A percentile compares a stretch with the other conserved stretches of the same genome.
Evolutionary conservation across 805 yeast species (phyloP).

Genomic region (Cyberlindnera galapagoensis): DNA sequence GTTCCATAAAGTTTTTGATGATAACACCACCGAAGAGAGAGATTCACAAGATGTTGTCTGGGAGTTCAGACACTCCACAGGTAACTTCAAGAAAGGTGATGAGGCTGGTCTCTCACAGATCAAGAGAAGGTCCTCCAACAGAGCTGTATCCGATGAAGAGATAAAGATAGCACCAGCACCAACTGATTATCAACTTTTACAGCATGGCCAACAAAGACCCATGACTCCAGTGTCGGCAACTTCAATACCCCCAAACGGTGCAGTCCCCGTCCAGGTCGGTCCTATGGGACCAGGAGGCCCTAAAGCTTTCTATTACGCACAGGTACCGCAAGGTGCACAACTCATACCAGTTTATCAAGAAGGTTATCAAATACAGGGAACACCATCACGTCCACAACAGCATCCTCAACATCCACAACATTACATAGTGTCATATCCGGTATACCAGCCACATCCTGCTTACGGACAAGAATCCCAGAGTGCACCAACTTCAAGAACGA

Average conservation of each 20-base stretch:
- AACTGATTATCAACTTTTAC: conserved; percentile 5
- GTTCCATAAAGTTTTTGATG: conserved; percentile 64
- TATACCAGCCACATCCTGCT: conserved; percentile 9
- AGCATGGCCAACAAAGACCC: no score
- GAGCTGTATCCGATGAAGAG: conserved; percentile 14
- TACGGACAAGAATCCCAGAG: no score
- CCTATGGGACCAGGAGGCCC: no score
- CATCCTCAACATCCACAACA: conserved; percentile 5
- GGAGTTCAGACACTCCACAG: conserved; percentile 80
- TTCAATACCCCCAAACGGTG: no score
- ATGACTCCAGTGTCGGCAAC: no score
- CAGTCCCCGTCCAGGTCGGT: no score
- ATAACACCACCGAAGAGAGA: conserved; percentile 14
- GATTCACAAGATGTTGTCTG: conserved; percentile 41
- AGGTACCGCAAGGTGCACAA: no score
- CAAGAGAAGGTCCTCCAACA: conserved; percentile 46
- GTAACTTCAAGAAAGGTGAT: conserved; percentile 68
- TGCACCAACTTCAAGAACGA: no score
- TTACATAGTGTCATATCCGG: conserved; percentile 4
- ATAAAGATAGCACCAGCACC: conserved; percentile 7
- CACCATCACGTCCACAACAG: conserved; percentile 4
- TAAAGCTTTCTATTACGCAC: no score
- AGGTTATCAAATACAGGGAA: no score
- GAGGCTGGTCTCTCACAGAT: conserved; percentile 54
- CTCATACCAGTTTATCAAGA: no score